Base-by-base conservation (phyloP, 2,329 filamentous ascomycete genomes). In the Aspergillus luchuensis region DNA sequence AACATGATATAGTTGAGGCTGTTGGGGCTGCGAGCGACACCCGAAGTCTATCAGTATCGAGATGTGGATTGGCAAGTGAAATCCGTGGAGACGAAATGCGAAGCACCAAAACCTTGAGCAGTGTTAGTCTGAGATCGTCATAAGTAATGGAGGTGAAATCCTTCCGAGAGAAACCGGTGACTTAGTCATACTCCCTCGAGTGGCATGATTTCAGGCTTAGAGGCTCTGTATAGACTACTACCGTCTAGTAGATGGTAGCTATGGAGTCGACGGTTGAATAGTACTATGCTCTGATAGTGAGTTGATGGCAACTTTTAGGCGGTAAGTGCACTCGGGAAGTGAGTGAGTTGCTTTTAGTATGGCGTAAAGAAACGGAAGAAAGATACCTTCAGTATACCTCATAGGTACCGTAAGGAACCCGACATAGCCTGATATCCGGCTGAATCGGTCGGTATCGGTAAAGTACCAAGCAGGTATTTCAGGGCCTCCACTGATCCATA, bases 401-500 rank as follows among this genome's bases (percentile, higher is more conserved):
- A 4, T 23, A 23, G 45, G 25, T 49, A 49, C 45, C 45, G 41
- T 45, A 23, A 13, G 10, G 41, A 23, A 13, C 10, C 17, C 17
- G 17, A 23, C 41, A 23, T 19, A 10, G 17, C 41, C 8, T 21
- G 17, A 45, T 5, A 13, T 45, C 17, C 41, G 41, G 8, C 17
- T 45, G 17, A 21, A 45, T 45, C 41, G 41, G 41, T 45, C 41
- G 17, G 45, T 48, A 48, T 28, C 21, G 45, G 45, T 49, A 49
- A 49, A 49, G 45, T 49, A 49, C 45, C 45, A 55, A 19, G 52
- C 38, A 55, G 23, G 38, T 45, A 45, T 25, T 45, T 11, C 41
- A 43, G 23, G 52, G 38, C 58, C 62, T 63, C 62, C 64, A 65
- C 62, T 58, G 57, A 58, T 55, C 65, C 66, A 67, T 63, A 62